Conservation (phyloP, 225 moss, liverwort and hornwort genomes). For the Polytrichum formosum region DNA sequence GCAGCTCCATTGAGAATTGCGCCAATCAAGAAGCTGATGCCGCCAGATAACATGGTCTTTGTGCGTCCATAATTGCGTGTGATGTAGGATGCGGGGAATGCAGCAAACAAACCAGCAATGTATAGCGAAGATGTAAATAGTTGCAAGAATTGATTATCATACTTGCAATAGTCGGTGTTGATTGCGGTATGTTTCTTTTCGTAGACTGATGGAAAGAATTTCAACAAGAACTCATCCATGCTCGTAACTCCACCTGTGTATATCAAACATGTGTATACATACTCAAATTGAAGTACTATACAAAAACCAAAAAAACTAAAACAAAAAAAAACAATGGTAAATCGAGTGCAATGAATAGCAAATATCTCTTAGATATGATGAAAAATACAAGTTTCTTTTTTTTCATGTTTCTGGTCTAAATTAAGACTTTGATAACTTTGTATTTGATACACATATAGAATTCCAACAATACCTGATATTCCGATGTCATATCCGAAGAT, state of each 20-base stretch:
- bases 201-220: background rate
- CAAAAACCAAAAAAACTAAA: background rate
- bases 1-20: background rate
- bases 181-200: background rate
- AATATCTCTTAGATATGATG: background rate
- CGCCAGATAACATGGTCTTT: background rate
- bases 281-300: background rate
- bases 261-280: background rate
- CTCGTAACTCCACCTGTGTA: background rate
- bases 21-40: background rate
- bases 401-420: too few relatives aligned
- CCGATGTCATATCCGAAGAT: conserved; percentile 5
- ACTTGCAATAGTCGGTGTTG: conserved; percentile 2
- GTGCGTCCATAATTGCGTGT: background rate
- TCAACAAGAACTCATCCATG: background rate
- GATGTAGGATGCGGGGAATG: conserved; percentile 2
- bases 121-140: conserved; percentile 3
- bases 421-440: background rate
- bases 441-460: too few relatives aligned
- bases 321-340: too few relatives aligned
- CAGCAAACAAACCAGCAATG: background rate
- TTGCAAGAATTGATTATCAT: conserved; percentile 6
- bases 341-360: background rate
- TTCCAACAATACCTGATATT: background rate
- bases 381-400: background rate